Conservation (phyloP, 2,329 filamentous ascomycete species). For the Colletotrichum caudatum region DNA sequence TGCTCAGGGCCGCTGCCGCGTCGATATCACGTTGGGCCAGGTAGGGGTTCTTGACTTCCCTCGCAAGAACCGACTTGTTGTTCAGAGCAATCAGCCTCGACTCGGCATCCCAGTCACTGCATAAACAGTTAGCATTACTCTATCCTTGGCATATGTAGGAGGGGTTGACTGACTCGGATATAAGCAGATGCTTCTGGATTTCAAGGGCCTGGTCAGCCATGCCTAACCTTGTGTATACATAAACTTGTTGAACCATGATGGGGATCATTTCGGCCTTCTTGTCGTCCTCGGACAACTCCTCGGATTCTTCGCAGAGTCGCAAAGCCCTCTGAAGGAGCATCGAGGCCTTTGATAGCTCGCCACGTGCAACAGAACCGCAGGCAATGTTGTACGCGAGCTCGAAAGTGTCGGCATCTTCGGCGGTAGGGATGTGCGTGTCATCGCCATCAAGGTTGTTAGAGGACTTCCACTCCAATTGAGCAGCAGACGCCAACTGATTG, state of each 20-base stretch:
- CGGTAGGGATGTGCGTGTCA: conserved; percentile 56
- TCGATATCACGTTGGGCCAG: conserved; percentile 72
- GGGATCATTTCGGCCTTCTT: conserved; percentile 80
- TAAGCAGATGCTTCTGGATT: conserved; percentile 71
- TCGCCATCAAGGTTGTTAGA: conserved; percentile 51
- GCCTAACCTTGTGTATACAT: conserved; percentile 75
- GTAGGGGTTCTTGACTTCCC: conserved; percentile 71
- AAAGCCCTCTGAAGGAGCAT: conserved; percentile 77
- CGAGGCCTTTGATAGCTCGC: conserved; percentile 73
- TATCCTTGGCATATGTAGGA: not conserved
- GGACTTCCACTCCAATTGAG: conserved; percentile 79
- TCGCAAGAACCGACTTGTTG: conserved; percentile 64
- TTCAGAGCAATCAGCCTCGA: conserved; percentile 75
- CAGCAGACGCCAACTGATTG: conserved; percentile 78
- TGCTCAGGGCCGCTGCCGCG: conserved; percentile 62
- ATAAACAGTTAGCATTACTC: conserved; percentile 46
- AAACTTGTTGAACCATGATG: conserved; percentile 81
- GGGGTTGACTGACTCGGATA: conserved; percentile 65
- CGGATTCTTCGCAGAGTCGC: conserved; percentile 77
- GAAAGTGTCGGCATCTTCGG: conserved; percentile 78
- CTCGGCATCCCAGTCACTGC: conserved; percentile 74
- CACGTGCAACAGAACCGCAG: conserved; percentile 77
- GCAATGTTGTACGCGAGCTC: conserved; percentile 87
- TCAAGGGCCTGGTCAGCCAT: conserved; percentile 74
- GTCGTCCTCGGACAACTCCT: conserved; percentile 80